Conservation (phyloP, 2,329 filamentous ascomycete species). For the Phaeosphaeria sp. region DNA sequence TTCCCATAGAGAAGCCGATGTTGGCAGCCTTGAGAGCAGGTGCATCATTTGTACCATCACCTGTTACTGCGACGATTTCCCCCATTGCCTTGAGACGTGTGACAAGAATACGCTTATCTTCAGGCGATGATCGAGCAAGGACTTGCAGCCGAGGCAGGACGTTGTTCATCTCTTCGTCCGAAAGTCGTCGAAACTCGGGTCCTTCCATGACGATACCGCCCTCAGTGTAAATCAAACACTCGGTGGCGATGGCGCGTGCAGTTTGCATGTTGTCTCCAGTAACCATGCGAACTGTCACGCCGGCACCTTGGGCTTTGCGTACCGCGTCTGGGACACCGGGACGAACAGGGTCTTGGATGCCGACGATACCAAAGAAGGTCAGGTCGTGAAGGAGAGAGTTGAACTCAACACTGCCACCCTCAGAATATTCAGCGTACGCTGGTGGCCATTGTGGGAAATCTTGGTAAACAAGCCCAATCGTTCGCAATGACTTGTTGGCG, state of each 20-base stretch:
- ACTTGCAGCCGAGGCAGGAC: conserved; percentile 83
- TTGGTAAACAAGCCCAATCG: conserved; percentile 51
- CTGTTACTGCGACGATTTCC: conserved; percentile 97
- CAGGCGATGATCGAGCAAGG: conserved; percentile 94
- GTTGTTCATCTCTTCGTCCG: conserved; percentile 75
- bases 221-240: conserved; percentile 87
- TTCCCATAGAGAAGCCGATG: conserved; percentile 95
- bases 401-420: conserved; percentile 29
- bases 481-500: conserved; percentile 50
- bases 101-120: conserved; percentile 93
- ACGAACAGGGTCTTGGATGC: conserved; percentile 93
- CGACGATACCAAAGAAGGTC: conserved; percentile 88
- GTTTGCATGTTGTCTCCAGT: conserved; percentile 97
- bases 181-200: conserved; percentile 86
- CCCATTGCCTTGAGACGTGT: conserved; percentile 88
- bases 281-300: conserved; percentile 94
- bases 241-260: conserved; percentile 92
- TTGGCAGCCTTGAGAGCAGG: conserved; percentile 97
- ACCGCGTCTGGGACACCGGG: conserved; percentile 88
- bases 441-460: conserved; percentile 49
- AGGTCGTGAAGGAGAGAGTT: conserved; percentile 49
- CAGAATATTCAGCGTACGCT: conserved; percentile 18
- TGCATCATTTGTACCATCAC: conserved; percentile 96
- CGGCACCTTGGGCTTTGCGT: conserved; percentile 83
- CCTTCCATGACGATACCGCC: conserved; percentile 82